A percentile compares a stretch with the other conserved stretches of the same genome.
phyloP scores from a whole-genome alignment of 306 rosid genomes.

The Inga oerstediana region DNA sequence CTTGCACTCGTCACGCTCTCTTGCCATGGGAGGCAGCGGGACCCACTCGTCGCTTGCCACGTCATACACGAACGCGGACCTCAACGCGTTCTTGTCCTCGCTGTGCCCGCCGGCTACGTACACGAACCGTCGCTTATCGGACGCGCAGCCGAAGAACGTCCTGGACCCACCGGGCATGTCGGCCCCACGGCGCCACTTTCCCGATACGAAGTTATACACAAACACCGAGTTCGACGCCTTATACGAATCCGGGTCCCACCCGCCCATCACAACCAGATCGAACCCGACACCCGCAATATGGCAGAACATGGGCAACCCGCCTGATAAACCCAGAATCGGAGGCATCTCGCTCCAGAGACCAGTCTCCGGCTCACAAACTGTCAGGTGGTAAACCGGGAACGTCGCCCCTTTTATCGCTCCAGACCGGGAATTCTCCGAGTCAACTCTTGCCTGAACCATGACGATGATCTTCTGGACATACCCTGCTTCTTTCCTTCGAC shows the following conservation, averaged over 20 bases:
- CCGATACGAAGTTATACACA: slow-evolving; percentile 46
- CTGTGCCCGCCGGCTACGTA: slow-evolving; percentile 75
- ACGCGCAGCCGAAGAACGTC: slow-evolving; percentile 61
- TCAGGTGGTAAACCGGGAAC: slow-evolving; percentile 52
- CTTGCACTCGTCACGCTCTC: slow-evolving; percentile 77
- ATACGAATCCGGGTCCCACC: slow-evolving; percentile 71
- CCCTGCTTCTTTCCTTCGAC: slow-evolving; percentile 37
- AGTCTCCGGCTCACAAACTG: slow-evolving; percentile 47
- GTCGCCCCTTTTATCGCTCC: slow-evolving; percentile 17
- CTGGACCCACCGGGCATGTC: slow-evolving; percentile 73
- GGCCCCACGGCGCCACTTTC: slow-evolving; percentile 64
- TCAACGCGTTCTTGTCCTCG: slow-evolving; percentile 62
- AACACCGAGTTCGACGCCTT: slow-evolving; percentile 55
- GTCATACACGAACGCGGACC: slow-evolving; percentile 55
- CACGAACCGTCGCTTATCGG: slow-evolving; percentile 43
- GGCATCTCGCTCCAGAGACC: slow-evolving; percentile 62
- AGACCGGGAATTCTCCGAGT: slow-evolving; percentile 21
- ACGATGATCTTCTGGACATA: slow-evolving; percentile 51
- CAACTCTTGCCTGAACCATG: slow-evolving; percentile 56
- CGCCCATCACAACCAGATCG: slow-evolving; percentile 67
- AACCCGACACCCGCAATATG: slow-evolving; percentile 57
- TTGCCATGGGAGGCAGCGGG: slow-evolving; percentile 50
- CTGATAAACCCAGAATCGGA: slow-evolving; percentile 26
- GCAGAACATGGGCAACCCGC: slow-evolving; percentile 72
- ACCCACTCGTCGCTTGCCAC: slow-evolving; percentile 57